A percentile compares a stretch with the other conserved stretches of the same genome.
Evolutionary conservation across 306 rosid genomes (phyloP).

Genomic region (Vicia sativa): DNA sequence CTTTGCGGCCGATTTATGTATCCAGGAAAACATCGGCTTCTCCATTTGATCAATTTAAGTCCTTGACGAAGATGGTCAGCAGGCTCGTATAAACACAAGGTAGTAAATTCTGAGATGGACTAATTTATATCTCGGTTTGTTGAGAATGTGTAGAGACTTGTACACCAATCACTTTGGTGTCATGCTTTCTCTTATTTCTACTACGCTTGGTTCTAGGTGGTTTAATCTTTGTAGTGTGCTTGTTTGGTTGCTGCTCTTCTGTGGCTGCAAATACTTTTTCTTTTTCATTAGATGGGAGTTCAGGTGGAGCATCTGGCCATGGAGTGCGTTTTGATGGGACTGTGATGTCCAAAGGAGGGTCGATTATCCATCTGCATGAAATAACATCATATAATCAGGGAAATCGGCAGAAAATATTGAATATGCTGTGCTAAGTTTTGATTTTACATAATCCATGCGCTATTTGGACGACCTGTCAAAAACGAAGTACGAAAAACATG

Average conservation of each 20-base stretch:
- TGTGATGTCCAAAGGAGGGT: constrained; percentile 90
- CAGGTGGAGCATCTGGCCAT: constrained; percentile 98
- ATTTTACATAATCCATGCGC: constrained; percentile 28
- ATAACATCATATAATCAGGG: constrained; percentile 31
- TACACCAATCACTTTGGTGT: constrained; percentile 58
- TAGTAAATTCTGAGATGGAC: constrained; percentile 38
- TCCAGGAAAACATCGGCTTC: constrained; percentile 38
- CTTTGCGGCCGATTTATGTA: constrained; percentile 31
- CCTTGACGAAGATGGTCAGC: constrained; percentile 46
- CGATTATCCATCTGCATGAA: constrained; percentile 79
- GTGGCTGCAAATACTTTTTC: constrained; percentile 43
- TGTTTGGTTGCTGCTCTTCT: constrained; percentile 55
- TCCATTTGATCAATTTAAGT: constrained; percentile 41
- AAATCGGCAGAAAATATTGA: constrained; percentile 5
- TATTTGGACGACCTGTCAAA: constrained; percentile 1
- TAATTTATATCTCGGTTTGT: constrained; percentile 47
- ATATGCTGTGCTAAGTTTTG: background rate
- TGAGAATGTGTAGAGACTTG: constrained; percentile 69
- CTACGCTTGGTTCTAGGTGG: constrained; percentile 66
- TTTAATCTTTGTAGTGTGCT: constrained; percentile 65
- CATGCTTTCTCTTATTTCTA: constrained; percentile 85
- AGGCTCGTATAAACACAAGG: constrained; percentile 48
- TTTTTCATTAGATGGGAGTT: constrained; percentile 71
- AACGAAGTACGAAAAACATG: constrained; percentile 11
- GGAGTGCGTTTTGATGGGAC: constrained; percentile 88